phyloP scores from a whole-genome alignment of 116 monocot species.

The Posidonia oceanica region DNA sequence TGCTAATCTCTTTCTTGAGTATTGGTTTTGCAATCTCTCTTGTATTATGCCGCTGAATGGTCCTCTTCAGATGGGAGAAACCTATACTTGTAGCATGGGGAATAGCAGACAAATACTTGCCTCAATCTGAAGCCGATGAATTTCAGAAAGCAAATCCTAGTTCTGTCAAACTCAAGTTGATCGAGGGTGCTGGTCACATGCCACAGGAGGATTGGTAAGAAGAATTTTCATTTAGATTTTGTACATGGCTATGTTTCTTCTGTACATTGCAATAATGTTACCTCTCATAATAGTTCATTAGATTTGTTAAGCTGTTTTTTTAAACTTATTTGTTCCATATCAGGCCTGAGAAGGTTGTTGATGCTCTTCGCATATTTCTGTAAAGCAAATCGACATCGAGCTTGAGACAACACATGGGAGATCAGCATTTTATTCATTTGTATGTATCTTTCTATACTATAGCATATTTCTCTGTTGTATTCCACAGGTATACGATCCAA shows the following conservation, averaged over 20 bases:
- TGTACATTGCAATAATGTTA: too few relatives aligned
- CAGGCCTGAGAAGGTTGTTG: constrained; percentile 86
- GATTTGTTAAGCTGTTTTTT: not conserved
- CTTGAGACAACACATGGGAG: not conserved
- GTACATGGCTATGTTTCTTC: not conserved
- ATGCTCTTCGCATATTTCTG: constrained; percentile 54
- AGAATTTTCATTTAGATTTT: not conserved
- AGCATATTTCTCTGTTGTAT: too few relatives aligned
- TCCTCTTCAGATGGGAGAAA: constrained; percentile 64
- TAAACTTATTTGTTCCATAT: not conserved
- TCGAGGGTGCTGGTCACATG: constrained; percentile 99
- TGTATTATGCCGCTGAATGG: not conserved
- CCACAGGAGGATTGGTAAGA: constrained; percentile 96
- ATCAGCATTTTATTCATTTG: not conserved
- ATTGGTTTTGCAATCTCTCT: not conserved
- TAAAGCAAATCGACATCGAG: constrained; percentile 2
- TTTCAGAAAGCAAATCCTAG: constrained; percentile 63
- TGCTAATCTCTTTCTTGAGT: not conserved
- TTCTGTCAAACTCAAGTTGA: constrained; percentile 41
- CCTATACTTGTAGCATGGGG: constrained; percentile 85
- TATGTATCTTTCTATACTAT: too few relatives aligned
- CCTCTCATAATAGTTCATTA: not conserved
- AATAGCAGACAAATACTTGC: constrained; percentile 72
- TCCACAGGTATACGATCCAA: too few relatives aligned
- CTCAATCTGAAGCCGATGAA: constrained; percentile 49